phyloP scores from a whole-genome alignment of 2,329 filamentous ascomycete genomes.

The Leptographium procerum region DNA sequence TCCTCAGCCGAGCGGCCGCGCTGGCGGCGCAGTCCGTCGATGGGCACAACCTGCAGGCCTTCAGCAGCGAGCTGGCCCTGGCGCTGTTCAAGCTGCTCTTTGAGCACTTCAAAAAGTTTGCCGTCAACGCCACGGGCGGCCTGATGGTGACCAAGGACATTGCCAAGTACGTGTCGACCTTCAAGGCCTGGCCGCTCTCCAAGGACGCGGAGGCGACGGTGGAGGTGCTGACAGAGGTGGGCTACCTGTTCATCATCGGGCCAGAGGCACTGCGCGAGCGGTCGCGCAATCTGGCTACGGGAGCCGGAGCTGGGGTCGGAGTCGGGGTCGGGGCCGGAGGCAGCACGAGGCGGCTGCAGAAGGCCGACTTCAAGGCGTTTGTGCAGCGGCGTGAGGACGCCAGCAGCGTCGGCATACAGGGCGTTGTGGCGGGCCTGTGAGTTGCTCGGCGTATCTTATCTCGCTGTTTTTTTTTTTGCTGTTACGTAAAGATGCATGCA shows the following conservation, averaged over 20 bases:
- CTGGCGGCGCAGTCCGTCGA: conserved; percentile 60
- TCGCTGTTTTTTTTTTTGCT: too few relatives aligned
- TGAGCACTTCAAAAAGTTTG: conserved; percentile 89
- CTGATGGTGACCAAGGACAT: conserved; percentile 96
- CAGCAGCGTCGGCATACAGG: conserved; percentile 40
- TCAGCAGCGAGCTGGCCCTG: conserved; percentile 74
- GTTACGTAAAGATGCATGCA: background rate
- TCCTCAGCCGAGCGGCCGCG: conserved; percentile 58
- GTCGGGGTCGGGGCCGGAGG: conserved; percentile 19
- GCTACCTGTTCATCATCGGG: conserved; percentile 89
- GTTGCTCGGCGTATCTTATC: background rate
- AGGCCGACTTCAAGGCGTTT: conserved; percentile 70
- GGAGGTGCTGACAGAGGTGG: conserved; percentile 85
- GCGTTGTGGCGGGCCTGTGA: conserved; percentile 14
- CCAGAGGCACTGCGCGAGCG: conserved; percentile 65
- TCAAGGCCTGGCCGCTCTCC: conserved; percentile 69
- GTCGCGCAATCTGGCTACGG: conserved; percentile 41
- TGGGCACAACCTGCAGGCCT: conserved; percentile 70
- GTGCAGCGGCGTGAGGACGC: conserved; percentile 78
- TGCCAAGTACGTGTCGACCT: conserved; percentile 77
- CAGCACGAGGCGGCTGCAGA: conserved; percentile 45
- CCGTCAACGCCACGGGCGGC: conserved; percentile 83
- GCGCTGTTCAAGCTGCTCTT: conserved; percentile 69
- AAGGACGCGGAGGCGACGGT: conserved; percentile 58
- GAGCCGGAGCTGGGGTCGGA: conserved; percentile 21